Percentiles rank a stretch among this genome's conserved stretches.
Conservation (phyloP, 352 stramenopile genomes). For the Phytophthora pisi region DNA sequence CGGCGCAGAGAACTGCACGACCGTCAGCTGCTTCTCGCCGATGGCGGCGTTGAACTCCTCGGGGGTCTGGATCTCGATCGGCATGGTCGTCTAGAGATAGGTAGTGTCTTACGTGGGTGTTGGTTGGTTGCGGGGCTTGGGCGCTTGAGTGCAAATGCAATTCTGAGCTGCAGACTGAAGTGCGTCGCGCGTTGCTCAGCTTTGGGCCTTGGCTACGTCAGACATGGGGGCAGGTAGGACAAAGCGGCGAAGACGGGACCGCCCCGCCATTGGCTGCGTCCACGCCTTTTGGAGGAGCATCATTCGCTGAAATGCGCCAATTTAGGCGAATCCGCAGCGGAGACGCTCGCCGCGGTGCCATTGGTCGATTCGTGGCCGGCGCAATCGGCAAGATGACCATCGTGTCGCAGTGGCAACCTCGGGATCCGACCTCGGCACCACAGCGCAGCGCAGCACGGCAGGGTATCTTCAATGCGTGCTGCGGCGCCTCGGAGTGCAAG, state of each 20-base stretch:
- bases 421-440: not conserved
- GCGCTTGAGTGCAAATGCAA: constrained; percentile 22
- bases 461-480: too few relatives aligned
- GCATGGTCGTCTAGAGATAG: constrained; percentile 11
- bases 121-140: not conserved
- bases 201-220: constrained; percentile 28
- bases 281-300: not conserved
- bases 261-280: constrained; percentile 17
- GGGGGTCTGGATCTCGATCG: constrained; percentile 49
- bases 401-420: constrained; percentile 2
- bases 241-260: not conserved
- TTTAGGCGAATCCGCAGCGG: constrained; percentile 5
- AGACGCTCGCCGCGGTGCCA: not conserved
- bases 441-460: not conserved
- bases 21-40: constrained; percentile 53
- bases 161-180: constrained; percentile 20
- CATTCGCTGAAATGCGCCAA: constrained; percentile 1
- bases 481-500: too few relatives aligned
- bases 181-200: constrained; percentile 18
- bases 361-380: not conserved
- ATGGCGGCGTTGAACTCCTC: constrained; percentile 60
- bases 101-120: not conserved
- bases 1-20: constrained; percentile 70
- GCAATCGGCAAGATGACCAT: constrained; percentile 11
- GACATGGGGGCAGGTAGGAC: constrained; percentile 35